Evolutionary conservation across 257 asterid genomes (phyloP).

Genomic region (Scutellaria minor): DNA sequence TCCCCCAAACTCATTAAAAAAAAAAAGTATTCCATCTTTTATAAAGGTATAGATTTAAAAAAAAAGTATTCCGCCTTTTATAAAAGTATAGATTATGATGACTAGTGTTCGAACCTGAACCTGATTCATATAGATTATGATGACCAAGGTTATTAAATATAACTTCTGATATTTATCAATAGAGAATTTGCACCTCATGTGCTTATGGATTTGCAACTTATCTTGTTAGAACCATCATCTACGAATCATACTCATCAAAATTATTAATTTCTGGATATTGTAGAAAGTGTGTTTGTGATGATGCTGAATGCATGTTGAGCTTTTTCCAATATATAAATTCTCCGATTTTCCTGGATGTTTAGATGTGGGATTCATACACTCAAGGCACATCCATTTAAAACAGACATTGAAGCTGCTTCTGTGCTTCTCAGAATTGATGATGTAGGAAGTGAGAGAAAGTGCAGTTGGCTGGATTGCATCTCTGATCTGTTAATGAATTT

Average conservation of each 20-base stretch:
- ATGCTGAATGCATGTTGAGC: neutral
- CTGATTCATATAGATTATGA: no score
- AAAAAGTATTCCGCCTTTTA: no score
- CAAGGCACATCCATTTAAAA: conserved; percentile 91
- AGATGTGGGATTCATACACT: conserved; percentile 98
- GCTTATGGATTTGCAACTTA: conserved; percentile 2
- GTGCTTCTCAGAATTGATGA: conserved; percentile 96
- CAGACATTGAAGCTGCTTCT: conserved; percentile 95
- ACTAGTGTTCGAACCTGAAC: no score
- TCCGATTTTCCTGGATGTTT: conserved; percentile 25
- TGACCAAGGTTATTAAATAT: neutral
- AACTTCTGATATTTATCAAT: neutral
- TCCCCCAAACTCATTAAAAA: no score
- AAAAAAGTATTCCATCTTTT: no score
- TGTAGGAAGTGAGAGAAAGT: conserved; percentile 98
- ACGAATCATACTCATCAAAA: neutral
- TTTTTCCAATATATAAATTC: conserved; percentile 1
- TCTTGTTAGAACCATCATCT: neutral
- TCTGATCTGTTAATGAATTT: no score
- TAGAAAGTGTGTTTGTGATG: neutral
- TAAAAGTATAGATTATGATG: no score
- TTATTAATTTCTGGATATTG: neutral
- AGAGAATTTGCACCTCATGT: neutral
- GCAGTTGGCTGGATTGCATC: no score
- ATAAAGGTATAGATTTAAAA: no score